Base-by-base conservation (phyloP, 192 early-diverging fungal genomes). In the Ambispora gerdemannii region DNA sequence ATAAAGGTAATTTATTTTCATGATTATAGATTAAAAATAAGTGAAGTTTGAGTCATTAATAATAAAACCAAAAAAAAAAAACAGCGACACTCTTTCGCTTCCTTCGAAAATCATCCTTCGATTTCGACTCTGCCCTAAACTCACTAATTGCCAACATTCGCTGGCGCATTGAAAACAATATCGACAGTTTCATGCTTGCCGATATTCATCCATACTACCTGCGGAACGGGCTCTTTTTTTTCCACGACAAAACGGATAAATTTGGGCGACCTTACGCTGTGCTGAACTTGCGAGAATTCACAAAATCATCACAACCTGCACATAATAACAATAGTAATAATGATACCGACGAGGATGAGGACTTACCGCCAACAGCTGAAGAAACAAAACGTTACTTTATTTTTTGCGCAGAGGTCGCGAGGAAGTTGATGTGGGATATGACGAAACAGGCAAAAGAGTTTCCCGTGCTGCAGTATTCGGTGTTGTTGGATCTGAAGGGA, bases 81-180 rank as follows among this genome's bases (percentile, higher is more conserved):
- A n/a, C n/a, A 80, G 80, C 77, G 11, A 81, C 80, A n/a, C 50
- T 81, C n/a, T 81, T 81, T 67, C 69, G 80, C 13, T 81, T 76
- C 50, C 63, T 81, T 11, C 67, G 72, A 20, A 63, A 70, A 30
- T 38, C 69, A 33, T 50, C 60, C 0, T 81, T 68, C 50, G 32
- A 56, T 15, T 47, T 75, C 27, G 73, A 76, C 28, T 24, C 11
- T 20, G 62, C 77, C 6, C 67, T 63, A 2, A 52, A 34, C 20
- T 17, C 68, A 11, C 25, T 79, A 0, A 22, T 77, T 20, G 70
- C 67, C n/a, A 74, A 76, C 11, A 70, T 81, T 60, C 65, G 67
- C 35, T 81, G 80, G 80, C 63, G 80, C 59, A 36, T 65, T 19
- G 73, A 76, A 47, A 69, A 73, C 28, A 25, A 56, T 6, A 43